These are phyloP conservation scores for Eimeria acervulina DNA, from an alignment of 169 alveolate genomes.

Conservation along the genomic window DNA sequence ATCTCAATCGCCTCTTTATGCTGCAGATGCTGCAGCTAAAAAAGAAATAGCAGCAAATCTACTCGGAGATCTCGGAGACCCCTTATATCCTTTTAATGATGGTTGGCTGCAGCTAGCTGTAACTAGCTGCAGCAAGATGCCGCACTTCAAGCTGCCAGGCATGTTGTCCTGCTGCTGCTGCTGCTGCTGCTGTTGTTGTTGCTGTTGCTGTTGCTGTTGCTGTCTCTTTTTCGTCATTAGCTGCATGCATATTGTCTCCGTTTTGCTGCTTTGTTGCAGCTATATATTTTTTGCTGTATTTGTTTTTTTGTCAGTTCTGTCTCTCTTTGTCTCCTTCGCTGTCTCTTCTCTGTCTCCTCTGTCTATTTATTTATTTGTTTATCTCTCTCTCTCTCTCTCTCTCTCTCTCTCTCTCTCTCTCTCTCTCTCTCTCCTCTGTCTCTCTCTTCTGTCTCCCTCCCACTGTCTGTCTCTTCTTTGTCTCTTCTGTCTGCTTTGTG, in stretches of 20 bases:
- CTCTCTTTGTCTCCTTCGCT: neutral
- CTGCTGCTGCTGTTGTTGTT: no score
- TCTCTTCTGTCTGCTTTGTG: neutral
- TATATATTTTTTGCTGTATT: neutral
- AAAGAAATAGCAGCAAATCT: neutral
- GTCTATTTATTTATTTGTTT: no score
- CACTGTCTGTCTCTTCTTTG: neutral
- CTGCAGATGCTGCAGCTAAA: neutral
- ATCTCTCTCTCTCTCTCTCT: neutral
- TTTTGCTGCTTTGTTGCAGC: neutral
- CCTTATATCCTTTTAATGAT: neutral
- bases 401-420: neutral
- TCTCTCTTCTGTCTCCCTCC: neutral
- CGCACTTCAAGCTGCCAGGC: neutral
- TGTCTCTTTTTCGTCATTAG: no score
- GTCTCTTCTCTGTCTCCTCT: no score
- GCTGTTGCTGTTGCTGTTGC: no score
- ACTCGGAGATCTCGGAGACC: neutral
- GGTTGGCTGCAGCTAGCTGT: constrained; percentile 20
- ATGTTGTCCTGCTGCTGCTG: no score
- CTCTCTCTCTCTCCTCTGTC: neutral
- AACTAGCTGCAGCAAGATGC: neutral
- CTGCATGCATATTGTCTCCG: neutral
- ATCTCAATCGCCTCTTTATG: neutral
- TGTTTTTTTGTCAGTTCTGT: neutral